Percentiles rank a stretch among this genome's conserved stretches.
phyloP scores from a whole-genome alignment of 2,329 filamentous ascomycete species.

The Trichophaea hybrida region DNA sequence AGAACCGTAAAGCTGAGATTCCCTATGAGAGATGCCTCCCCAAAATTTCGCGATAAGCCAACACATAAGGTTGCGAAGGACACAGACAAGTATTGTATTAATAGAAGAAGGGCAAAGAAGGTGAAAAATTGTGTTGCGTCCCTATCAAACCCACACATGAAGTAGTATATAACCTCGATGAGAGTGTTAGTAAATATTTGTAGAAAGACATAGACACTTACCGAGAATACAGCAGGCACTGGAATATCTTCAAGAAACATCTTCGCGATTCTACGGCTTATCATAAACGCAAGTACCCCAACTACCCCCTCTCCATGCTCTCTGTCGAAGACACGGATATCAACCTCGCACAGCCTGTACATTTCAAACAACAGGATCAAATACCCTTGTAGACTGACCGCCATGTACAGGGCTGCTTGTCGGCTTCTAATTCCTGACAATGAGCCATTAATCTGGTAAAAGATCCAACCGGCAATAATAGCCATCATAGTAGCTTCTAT shows the following conservation, averaged over 20 bases:
- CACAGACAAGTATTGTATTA: slow-evolving; percentile 61
- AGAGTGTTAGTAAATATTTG: not conserved
- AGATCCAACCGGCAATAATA: slow-evolving; percentile 59
- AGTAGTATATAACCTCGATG: slow-evolving; percentile 49
- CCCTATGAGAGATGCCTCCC: slow-evolving; percentile 54
- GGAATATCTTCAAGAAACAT: slow-evolving; percentile 34
- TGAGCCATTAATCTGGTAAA: slow-evolving; percentile 49
- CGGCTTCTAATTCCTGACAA: slow-evolving; percentile 59
- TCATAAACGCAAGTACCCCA: slow-evolving; percentile 51
- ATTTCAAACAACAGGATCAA: slow-evolving; percentile 62
- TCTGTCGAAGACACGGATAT: slow-evolving; percentile 62
- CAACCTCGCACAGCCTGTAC: slow-evolving; percentile 54
- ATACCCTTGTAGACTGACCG: slow-evolving; percentile 59
- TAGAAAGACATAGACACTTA: not conserved
- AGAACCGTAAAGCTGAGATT: slow-evolving; percentile 58
- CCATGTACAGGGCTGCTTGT: slow-evolving; percentile 57
- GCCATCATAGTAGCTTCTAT: slow-evolving; percentile 57
- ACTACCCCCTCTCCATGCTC: slow-evolving; percentile 61
- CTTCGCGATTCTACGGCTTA: slow-evolving; percentile 55
- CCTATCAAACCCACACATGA: slow-evolving; percentile 59
- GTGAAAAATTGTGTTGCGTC: slow-evolving; percentile 52
- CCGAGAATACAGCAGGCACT: slow-evolving; percentile 20
- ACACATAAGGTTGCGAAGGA: slow-evolving; percentile 57
- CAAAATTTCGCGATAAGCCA: slow-evolving; percentile 50
- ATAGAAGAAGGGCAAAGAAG: slow-evolving; percentile 53